Base-by-base conservation (phyloP, 2,329 filamentous ascomycete genomes). In the Aspergillus fructus region DNA sequence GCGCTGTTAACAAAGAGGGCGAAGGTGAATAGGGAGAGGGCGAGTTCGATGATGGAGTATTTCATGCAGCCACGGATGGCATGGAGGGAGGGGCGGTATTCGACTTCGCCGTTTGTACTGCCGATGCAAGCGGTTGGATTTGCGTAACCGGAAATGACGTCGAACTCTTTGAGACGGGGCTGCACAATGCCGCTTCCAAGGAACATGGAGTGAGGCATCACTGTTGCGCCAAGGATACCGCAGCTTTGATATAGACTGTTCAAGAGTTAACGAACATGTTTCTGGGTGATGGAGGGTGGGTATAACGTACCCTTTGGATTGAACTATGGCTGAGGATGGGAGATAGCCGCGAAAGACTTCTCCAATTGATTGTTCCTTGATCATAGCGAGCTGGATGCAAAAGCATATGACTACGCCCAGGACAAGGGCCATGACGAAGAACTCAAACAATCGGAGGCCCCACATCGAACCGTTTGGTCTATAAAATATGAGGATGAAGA, bases 1-100 rank as follows among this genome's bases (percentile, higher is more conserved):
- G 90, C 83, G 53, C 85, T 89, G 77, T 94, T 94, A 67, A 93
- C 89, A 67, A 94, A 94, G 3, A 94, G 81, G 0, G 90, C 90
- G 70, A 93, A 93, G 0, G 89, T 91, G 70, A 92, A 91, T 37
- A 94, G 85, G 0, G 88, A 89, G 13, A 91, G 69, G 6, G 84
- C 78, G 9, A 93, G 77, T 69, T 94, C 90, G 19, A 83, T 76
- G 56, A 90, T 86, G 3, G 88, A 90, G 70, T 89, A 89, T 59
- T 86, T 89, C 67, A 93, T 82, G 60, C 87, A 92, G 66, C 86
- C 83, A 15, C 82, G 82, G 62, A 94, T 91, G n/a, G 90, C 89
- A 5, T 81, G 74, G 2, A 90, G 79, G 1, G 88, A 90, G 0
- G 90, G 90, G 5, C 85, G 77, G 71, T 93, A 94, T 58, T 84